Evolutionary conservation across 2,329 filamentous ascomycete genomes (phyloP), one percentile per base, ranked within the genome.

Genomic region (Blastomyces percursus): DNA sequence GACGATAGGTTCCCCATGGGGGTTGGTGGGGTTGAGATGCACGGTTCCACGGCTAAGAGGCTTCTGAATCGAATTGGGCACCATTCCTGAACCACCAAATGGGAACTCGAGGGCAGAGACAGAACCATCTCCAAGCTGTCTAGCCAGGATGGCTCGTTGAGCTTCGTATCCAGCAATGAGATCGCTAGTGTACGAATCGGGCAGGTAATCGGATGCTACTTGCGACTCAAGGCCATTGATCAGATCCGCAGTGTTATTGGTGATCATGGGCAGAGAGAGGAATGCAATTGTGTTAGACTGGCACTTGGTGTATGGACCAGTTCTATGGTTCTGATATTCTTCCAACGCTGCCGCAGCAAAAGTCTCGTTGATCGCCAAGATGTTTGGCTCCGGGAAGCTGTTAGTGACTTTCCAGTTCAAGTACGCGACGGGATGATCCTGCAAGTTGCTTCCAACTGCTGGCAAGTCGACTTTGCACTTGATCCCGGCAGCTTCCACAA

Each of bases 401-500:
- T 62, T 58, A 1, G 16, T 35, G 16, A 50, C 21, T 16, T 50
- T 50, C 52, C 51, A 68, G 21, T 63, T 59, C 51, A 66, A 21
- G 38, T 64, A 61, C 14, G 66, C 62, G 61, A 67, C 62, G 19
- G 64, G 61, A 32, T 68, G 68, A 56, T 70, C 68, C 60, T 68
- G 67, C 24, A 70, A 62, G 50, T 68, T 68, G 55, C 61, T 75
- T 66, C 80, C 80, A 1, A 82, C 80, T 1, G 75, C 78, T 0
- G 80, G 78, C 0, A 81, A 71, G 61, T 81, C 75, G 0, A 74
- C 70, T 1, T 79, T 64, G 0, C 77, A 68, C 0, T 71, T 64
- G 16, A 82, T 78, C 1, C 70, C 70, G 32, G 76, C 69, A 9
- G 67, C 67, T 0, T 72, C 62, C 11, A 82, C 67, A 1, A 79